phyloP scores from a whole-genome alignment of 768 basidiomycete species.

The Pleurotus djamor region DNA sequence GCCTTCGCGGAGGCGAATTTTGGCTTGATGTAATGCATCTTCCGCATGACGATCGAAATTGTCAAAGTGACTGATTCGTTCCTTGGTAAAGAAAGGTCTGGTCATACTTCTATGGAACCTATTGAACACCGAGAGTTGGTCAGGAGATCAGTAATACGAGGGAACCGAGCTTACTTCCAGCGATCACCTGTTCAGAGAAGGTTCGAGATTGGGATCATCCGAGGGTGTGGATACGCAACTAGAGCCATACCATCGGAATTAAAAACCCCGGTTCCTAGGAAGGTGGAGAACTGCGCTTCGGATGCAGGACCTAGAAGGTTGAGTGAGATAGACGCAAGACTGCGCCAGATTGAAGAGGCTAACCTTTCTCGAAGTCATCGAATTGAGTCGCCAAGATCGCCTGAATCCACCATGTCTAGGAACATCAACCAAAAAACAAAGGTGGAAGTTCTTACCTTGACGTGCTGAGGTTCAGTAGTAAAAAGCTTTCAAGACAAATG shows the following conservation, averaged over 20 bases:
- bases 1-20: constrained; percentile 27
- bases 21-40: constrained; percentile 20
- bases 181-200: constrained; percentile 41
- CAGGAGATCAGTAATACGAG: background rate
- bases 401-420: constrained; percentile 14
- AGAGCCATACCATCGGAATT: constrained; percentile 35
- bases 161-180: constrained; percentile 53
- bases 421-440: background rate
- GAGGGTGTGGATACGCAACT: background rate
- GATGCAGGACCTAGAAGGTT: background rate
- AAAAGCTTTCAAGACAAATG: constrained; percentile 24
- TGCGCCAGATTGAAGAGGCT: background rate
- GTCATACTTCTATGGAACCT: constrained; percentile 42
- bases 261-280: constrained; percentile 38
- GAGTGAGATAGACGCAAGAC: background rate
- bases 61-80: constrained; percentile 37
- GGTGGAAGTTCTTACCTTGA: constrained; percentile 29
- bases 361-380: constrained; percentile 44
- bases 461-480: constrained; percentile 42
- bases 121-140: background rate
- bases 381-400: constrained; percentile 46
- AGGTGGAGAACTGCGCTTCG: constrained; percentile 18
- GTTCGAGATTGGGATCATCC: background rate
- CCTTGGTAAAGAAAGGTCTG: constrained; percentile 38
- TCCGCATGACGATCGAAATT: constrained; percentile 37